These are phyloP conservation scores for Tuber microsphaerosporum DNA, from an alignment of 495 filamentous ascomycete genomes.

Conservation along the genomic window DNA sequence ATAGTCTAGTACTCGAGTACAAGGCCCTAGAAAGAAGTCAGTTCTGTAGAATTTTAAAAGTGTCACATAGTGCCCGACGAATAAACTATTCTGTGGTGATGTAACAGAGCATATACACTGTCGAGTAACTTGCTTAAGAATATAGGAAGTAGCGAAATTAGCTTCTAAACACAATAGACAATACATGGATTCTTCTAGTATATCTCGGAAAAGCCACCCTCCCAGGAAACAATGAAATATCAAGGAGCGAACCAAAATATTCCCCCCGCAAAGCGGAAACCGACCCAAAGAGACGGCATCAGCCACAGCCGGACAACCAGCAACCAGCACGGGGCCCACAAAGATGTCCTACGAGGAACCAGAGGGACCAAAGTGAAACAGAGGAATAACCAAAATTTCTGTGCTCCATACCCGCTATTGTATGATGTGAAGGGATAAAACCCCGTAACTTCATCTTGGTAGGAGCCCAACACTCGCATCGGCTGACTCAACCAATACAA, in stretches of 20 bases:
- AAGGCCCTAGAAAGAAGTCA: neutral
- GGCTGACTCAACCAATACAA: neutral
- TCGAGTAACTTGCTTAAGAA: neutral
- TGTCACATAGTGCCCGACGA: neutral
- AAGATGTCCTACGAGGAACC: too few species aligned
- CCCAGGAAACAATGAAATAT: neutral
- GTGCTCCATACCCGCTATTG: neutral
- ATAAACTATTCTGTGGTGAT: neutral
- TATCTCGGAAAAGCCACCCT: neutral
- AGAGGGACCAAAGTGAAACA: neutral
- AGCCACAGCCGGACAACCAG: neutral
- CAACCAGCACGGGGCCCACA: too few species aligned
- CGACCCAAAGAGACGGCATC: neutral
- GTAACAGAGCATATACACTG: neutral
- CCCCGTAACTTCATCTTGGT: neutral
- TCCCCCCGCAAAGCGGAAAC: neutral
- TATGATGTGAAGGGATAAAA: neutral
- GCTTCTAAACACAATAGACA: neutral
- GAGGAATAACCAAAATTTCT: neutral
- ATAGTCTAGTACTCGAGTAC: rapidly evolving
- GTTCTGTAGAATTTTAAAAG: neutral
- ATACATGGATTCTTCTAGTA: neutral
- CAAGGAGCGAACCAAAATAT: neutral
- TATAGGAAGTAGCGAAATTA: neutral
- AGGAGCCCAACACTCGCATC: neutral